Conservation (phyloP, 2,329 filamentous ascomycete genomes). For the Monilinia fructigena region DNA sequence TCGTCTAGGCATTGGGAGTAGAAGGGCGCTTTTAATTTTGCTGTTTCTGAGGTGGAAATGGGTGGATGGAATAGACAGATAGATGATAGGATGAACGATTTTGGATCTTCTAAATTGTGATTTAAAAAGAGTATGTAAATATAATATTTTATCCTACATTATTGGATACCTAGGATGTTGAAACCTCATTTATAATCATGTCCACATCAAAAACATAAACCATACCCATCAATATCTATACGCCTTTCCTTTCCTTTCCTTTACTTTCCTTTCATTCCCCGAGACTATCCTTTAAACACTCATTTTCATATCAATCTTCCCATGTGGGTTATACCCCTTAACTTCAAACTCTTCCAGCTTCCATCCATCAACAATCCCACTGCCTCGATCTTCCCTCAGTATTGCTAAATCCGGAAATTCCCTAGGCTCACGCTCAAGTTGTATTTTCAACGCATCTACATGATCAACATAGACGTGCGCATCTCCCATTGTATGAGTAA, state of each 20-base stretch:
- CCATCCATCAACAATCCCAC: conserved; percentile 76
- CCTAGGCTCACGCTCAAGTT: conserved; percentile 76
- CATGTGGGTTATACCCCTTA: conserved; percentile 85
- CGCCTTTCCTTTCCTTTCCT: not conserved
- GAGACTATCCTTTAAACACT: conserved; percentile 55
- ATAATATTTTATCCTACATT: not conserved
- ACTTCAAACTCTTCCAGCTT: conserved; percentile 83
- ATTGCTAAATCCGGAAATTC: conserved; percentile 80
- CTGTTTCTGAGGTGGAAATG: not conserved
- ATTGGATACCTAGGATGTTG: not conserved
- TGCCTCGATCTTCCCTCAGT: conserved; percentile 62
- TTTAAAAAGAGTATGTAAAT: not conserved
- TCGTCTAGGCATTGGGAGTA: not conserved
- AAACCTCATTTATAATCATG: not conserved
- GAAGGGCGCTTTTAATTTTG: not conserved
- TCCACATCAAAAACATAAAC: not conserved
- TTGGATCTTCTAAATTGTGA: no score
- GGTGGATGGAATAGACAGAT: not conserved
- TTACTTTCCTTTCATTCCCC: not conserved
- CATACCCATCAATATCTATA: conserved; percentile 1
- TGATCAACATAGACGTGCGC: conserved; percentile 97
- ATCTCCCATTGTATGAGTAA: conserved; percentile 96
- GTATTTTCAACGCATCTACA: conserved; percentile 77
- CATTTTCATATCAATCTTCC: conserved; percentile 97
- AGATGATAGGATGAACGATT: not conserved